Conservation (phyloP, 495 filamentous ascomycete species). For the Talaromyces adpressus region DNA sequence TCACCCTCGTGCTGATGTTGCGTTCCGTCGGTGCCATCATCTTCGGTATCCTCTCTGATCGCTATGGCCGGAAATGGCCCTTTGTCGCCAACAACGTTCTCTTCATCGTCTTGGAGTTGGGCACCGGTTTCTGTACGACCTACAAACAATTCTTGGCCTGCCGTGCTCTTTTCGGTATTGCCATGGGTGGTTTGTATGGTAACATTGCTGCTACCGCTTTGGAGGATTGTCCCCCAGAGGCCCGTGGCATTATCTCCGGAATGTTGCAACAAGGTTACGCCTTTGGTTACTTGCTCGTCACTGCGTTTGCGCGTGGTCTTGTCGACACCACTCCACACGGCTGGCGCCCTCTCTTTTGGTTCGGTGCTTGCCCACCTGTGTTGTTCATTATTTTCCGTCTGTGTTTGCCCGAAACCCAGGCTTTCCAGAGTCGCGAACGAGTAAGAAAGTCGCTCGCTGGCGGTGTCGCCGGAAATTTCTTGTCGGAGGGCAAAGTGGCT, state of each 20-base stretch:
- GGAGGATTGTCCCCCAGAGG: conserved; percentile 71
- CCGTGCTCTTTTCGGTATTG: conserved; percentile 79
- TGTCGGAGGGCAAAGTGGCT: conserved; percentile 69
- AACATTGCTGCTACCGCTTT: conserved; percentile 82
- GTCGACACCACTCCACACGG: conserved; percentile 66
- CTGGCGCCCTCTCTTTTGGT: conserved; percentile 85
- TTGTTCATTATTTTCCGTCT: conserved; percentile 74
- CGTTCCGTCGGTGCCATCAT: conserved; percentile 62
- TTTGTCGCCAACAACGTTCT: conserved; percentile 78
- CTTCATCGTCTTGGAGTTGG: conserved; percentile 74
- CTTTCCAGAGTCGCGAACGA: conserved; percentile 54
- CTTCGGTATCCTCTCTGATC: conserved; percentile 76
- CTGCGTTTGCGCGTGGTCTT: conserved; percentile 66
- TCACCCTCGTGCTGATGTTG: conserved; percentile 79
- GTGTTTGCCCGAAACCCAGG: conserved; percentile 67
- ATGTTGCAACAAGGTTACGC: conserved; percentile 86
- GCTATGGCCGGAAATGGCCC: conserved; percentile 84
- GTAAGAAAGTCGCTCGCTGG: conserved; percentile 45
- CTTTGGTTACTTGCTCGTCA: conserved; percentile 77
- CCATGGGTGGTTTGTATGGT: conserved; percentile 85
- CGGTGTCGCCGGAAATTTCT: conserved; percentile 52
- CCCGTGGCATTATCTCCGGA: conserved; percentile 71
- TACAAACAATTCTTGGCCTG: conserved; percentile 74
- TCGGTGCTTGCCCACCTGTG: conserved; percentile 72
- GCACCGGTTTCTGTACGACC: conserved; percentile 70